phyloP scores from a whole-genome alignment of 2,329 filamentous ascomycete species.

The Hypoxylon sp. region DNA sequence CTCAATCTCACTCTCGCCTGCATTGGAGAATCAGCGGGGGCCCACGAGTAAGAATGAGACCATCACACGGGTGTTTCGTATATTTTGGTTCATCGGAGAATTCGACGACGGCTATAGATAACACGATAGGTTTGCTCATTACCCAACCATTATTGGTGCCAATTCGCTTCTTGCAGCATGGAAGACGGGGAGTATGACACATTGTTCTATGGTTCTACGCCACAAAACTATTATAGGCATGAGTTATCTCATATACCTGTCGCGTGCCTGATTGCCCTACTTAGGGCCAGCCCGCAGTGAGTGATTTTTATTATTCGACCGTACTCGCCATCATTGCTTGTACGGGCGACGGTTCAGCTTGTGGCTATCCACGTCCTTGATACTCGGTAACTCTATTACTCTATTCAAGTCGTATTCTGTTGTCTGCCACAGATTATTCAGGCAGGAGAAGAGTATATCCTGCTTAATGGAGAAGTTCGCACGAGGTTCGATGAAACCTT shows the following conservation, averaged over 20 bases:
- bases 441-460: neutral
- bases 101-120: conserved; percentile 1
- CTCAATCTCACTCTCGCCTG: conserved; percentile 16
- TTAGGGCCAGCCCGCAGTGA: conserved; percentile 7
- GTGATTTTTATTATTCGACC: conserved; percentile 9
- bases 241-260: neutral
- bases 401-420: neutral
- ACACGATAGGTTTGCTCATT: conserved; percentile 17
- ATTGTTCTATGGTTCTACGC: conserved; percentile 13
- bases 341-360: conserved; percentile 7
- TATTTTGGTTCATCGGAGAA: neutral
- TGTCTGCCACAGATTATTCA: neutral
- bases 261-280: neutral
- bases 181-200: conserved; percentile 9
- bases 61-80: conserved; percentile 2
- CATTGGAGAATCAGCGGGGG: neutral
- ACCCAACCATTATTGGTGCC: conserved; percentile 5
- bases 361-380: neutral
- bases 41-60: conserved; percentile 14
- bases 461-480: conserved; percentile 2
- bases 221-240: conserved; percentile 7
- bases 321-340: neutral
- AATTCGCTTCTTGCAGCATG: conserved; percentile 24
- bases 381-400: conserved; percentile 5
- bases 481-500: conserved; percentile 7